Percentiles rank a stretch among this genome's conserved stretches.
Conservation (phyloP, 1,139 yeast species). For the Sugiyamaella japonica region DNA sequence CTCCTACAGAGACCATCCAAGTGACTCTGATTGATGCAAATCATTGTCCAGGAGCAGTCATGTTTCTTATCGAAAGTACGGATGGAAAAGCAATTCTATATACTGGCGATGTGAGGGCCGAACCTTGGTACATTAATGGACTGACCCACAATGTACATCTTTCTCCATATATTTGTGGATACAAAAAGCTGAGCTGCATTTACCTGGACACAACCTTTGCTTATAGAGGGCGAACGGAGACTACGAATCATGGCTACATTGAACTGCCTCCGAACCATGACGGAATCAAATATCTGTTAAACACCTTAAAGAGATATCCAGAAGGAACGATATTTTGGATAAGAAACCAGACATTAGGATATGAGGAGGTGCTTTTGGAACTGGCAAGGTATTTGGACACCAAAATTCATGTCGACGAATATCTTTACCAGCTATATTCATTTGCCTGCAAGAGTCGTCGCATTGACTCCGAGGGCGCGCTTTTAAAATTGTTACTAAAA, state of each 20-base stretch:
- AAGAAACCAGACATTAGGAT: slow-evolving; percentile 50
- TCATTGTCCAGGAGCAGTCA: slow-evolving; percentile 65
- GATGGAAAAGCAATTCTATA: slow-evolving; percentile 44
- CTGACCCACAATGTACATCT: slow-evolving; percentile 46
- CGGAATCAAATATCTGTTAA: slow-evolving; percentile 45
- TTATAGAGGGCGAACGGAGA: slow-evolving; percentile 41
- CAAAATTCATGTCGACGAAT: slow-evolving; percentile 41
- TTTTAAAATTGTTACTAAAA: slow-evolving; percentile 5
- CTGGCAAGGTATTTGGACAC: slow-evolving; percentile 42
- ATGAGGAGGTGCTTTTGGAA: slow-evolving; percentile 56
- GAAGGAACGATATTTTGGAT: slow-evolving; percentile 47
- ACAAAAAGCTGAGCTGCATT: slow-evolving; percentile 46
- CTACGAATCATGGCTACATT: slow-evolving; percentile 35
- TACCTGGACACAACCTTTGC: slow-evolving; percentile 62
- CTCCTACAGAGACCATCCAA: slow-evolving; percentile 24
- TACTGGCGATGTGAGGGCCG: slow-evolving; percentile 65
- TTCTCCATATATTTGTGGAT: slow-evolving; percentile 47
- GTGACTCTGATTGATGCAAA: slow-evolving; percentile 46
- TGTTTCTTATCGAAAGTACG: slow-evolving; percentile 52
- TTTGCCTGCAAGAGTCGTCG: slow-evolving; percentile 1
- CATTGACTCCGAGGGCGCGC: slow-evolving; percentile 3
- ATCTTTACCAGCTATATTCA: slow-evolving; percentile 28
- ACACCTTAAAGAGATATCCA: slow-evolving; percentile 48
- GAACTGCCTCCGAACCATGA: slow-evolving; percentile 47
- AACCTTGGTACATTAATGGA: slow-evolving; percentile 51